Evolutionary conservation across 305 asterid species (phyloP), one percentile per base, ranked within the genome.

Genomic region (Ruellia speciosa): DNA sequence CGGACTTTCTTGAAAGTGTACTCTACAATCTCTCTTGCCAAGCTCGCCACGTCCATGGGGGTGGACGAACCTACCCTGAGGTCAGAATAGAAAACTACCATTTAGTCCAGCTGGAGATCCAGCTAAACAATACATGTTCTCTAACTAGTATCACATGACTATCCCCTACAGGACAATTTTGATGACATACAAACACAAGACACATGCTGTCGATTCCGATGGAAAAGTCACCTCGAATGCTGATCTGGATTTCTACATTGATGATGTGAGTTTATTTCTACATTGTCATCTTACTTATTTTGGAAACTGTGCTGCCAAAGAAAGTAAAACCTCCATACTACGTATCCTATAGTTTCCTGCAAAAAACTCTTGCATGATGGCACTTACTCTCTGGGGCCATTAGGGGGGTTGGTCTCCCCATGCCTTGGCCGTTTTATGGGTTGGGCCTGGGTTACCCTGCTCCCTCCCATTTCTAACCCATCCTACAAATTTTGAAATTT

Each of bases 181-280:
- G 83, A 69, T 87, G 90, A 75, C 96, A 24, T 88, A 79, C 83
- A 88, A 88, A 74, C 99, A 88, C 85, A 92, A 88, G 79, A 88
- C 94, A 12, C 99, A 92, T 72, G 66, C 95, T 15, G 90, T 86
- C 31, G 87, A 81, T 75, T 64, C 83, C 10, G 80, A 78, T 60
- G 94, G 97, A 49, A 88, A 86, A 63, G 72, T 82, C 31, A 63
- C 75, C 28, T 86, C 97, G 7, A 92, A 92, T 66, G 90, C 96
- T 1, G 97, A 92, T 64, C 14, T 86, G 14, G 85, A 88, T 66
- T 92, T 88, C 78, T 88, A 80, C 72, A 71, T 92, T 14, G 88
- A 84, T 46, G 90, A 88, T 64, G 99, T 88, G 74, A 77, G 99
- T 6, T 16, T 9, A 47, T 47, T 15, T 47, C 4, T 47, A 14